Base-by-base conservation (phyloP, 2,329 filamentous ascomycete species). In the Colletotrichum cuscutae region DNA sequence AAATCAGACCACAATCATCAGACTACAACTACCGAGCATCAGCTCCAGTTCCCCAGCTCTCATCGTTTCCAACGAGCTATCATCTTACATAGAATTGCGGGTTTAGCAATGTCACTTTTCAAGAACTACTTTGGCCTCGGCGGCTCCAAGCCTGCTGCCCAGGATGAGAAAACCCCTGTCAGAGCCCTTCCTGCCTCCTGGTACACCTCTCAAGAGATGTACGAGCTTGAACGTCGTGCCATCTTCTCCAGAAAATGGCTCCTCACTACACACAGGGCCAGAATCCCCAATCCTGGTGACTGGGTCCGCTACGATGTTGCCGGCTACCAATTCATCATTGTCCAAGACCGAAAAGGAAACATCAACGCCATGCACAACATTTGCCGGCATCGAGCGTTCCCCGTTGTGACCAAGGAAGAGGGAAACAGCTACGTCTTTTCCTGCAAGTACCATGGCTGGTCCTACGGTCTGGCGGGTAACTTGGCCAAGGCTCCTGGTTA, bases 381-480 rank as follows among this genome's bases (percentile, higher is more conserved):
- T 46, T 91, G 90, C 80, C 82, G 90, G 2, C 90, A 91, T 78
- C 84, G 90, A 7, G 90, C 90, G 26, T 92, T 88, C 76, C 88
- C 89, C 0, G 85, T 91, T 9, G 88, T 90, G 9, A 84, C 82
- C 4, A 84, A 85, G 56, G 83, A 87, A 3, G 80, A 84, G 11
- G 90, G 90, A 3, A 84, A 84, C 54, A 85, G 85, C 60, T 84
- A 81, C 75, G 85, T 91, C 46, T 84, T 92, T 49, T 83, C 86
- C 0, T 92, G 90, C 82, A 87, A 87, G 71, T 91, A 91, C 76
- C 89, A 91, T 76, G 89, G 89, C 54, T 92, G 90, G 89, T 89
- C 88, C 2, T 91, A 91, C 73, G 87, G 89, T 57, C 82, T 89
- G 2, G 84, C 83, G 32, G 90, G 89, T 15, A 86, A 87, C 61